phyloP scores from a whole-genome alignment of 2,329 filamentous ascomycete genomes.

The Epichloe festucae region DNA sequence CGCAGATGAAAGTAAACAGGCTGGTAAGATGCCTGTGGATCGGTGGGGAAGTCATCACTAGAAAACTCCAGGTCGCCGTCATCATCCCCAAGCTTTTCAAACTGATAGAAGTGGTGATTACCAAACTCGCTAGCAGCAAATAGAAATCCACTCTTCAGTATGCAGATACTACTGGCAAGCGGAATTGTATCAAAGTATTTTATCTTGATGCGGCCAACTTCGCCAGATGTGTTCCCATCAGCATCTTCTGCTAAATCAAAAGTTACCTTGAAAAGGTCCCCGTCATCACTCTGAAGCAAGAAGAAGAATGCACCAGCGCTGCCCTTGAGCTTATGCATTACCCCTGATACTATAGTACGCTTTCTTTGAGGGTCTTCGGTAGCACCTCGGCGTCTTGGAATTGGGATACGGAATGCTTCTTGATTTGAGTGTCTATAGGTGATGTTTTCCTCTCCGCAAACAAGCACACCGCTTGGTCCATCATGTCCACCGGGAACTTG shows the following conservation, averaged over 20 bases:
- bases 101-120: constrained; percentile 90
- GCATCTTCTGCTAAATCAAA: constrained; percentile 81
- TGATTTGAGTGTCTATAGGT: constrained; percentile 96
- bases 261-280: constrained; percentile 94
- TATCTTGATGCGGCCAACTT: constrained; percentile 74
- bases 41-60: constrained; percentile 70
- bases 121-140: constrained; percentile 87
- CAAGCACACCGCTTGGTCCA: constrained; percentile 85
- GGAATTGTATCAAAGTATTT: constrained; percentile 98
- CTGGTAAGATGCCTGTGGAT: constrained; percentile 56
- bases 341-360: constrained; percentile 72
- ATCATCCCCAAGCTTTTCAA: constrained; percentile 92
- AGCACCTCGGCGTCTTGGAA: constrained; percentile 73
- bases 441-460: constrained; percentile 87
- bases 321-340: constrained; percentile 92
- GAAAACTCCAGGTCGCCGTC: constrained; percentile 77
- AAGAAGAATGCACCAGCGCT: constrained; percentile 86
- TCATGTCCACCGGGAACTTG: constrained; percentile 90
- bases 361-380: constrained; percentile 89
- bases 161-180: constrained; percentile 73
- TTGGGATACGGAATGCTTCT: constrained; percentile 74
- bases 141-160: constrained; percentile 89
- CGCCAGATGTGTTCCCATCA: constrained; percentile 62
- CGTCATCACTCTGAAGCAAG: constrained; percentile 86
- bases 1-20: constrained; percentile 79